Evolutionary conservation across 495 filamentous ascomycete genomes (phyloP).

Genomic region (Penicillium goetzii): DNA sequence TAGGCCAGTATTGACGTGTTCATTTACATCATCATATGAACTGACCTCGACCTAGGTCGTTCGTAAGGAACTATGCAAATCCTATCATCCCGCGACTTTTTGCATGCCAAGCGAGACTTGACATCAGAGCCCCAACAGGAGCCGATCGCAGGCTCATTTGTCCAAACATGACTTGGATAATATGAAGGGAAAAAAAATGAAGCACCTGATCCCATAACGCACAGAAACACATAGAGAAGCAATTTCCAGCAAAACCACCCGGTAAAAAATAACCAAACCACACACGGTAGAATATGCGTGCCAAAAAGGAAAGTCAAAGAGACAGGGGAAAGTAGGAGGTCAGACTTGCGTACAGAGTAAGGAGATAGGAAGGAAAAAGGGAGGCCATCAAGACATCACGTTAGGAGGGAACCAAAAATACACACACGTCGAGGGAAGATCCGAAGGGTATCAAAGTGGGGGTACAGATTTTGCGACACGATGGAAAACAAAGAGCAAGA

Average conservation of each 20-base stretch:
- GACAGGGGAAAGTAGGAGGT: background rate
- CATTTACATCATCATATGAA: slow-evolving; percentile 6
- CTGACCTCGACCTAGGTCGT: background rate
- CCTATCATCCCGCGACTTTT: slow-evolving; percentile 8
- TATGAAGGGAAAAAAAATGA: background rate
- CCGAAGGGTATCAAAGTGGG: slow-evolving; percentile 54
- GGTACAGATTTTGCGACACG: slow-evolving; percentile 38
- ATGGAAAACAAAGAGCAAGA: slow-evolving; percentile 12
- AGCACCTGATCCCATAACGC: slow-evolving; percentile 17
- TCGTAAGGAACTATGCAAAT: slow-evolving; percentile 2
- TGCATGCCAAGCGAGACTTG: background rate
- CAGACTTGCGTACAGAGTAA: slow-evolving; percentile 8
- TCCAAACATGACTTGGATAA: background rate
- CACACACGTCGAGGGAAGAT: slow-evolving; percentile 46
- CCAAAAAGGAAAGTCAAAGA: slow-evolving; percentile 20
- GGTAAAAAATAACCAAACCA: slow-evolving; percentile 19
- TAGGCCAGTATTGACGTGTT: slow-evolving; percentile 2
- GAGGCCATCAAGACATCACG: slow-evolving; percentile 52
- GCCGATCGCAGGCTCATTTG: background rate
- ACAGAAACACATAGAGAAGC: background rate
- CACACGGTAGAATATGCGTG: slow-evolving; percentile 23
- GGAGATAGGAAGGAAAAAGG: slow-evolving; percentile 23
- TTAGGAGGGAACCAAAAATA: slow-evolving; percentile 38
- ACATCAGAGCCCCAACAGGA: background rate
- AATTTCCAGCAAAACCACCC: slow-evolving; percentile 4